Conservation (phyloP, 2,329 filamentous ascomycete species). For the Colletotrichum phormii region DNA sequence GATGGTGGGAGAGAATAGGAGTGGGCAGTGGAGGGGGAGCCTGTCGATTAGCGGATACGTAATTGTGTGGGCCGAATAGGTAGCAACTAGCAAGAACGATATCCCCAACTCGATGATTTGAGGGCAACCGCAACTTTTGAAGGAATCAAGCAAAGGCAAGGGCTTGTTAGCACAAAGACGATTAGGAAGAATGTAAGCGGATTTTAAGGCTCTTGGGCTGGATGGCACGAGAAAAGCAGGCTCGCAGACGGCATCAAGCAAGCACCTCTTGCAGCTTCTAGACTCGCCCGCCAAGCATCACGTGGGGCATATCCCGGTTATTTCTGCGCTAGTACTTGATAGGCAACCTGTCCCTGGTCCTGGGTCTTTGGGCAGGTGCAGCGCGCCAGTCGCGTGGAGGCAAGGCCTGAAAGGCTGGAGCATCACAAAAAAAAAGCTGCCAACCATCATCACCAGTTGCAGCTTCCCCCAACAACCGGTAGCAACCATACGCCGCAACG, state of each 20-base stretch:
- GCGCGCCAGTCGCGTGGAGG: conserved; percentile 37
- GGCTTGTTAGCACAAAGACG: conserved; percentile 16
- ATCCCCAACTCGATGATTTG: conserved; percentile 15
- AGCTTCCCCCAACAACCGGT: not conserved
- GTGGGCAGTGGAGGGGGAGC: conserved; percentile 29
- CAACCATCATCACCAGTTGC: conserved; percentile 27
- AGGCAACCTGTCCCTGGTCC: conserved; percentile 18
- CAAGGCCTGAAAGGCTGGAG: conserved; percentile 31
- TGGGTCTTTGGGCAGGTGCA: conserved; percentile 15
- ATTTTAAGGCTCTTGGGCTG: conserved; percentile 22
- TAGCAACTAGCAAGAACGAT: conserved; percentile 1
- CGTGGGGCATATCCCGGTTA: conserved; percentile 29
- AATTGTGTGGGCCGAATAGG: conserved; percentile 29
- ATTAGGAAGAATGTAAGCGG: not conserved
- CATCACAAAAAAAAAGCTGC: conserved; percentile 36
- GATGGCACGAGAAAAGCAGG: conserved; percentile 7
- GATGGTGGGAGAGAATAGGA: conserved; percentile 33
- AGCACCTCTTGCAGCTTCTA: conserved; percentile 19
- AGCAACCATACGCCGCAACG: not conserved
- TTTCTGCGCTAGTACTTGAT: conserved; percentile 27
- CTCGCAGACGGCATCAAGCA: conserved; percentile 8
- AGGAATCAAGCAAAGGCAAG: conserved; percentile 3
- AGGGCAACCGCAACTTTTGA: not conserved
- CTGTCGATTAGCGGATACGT: conserved; percentile 37
- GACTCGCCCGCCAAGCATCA: conserved; percentile 28